Conservation (phyloP, 2,329 filamentous ascomycete species). For the Cladosporium sp. region DNA sequence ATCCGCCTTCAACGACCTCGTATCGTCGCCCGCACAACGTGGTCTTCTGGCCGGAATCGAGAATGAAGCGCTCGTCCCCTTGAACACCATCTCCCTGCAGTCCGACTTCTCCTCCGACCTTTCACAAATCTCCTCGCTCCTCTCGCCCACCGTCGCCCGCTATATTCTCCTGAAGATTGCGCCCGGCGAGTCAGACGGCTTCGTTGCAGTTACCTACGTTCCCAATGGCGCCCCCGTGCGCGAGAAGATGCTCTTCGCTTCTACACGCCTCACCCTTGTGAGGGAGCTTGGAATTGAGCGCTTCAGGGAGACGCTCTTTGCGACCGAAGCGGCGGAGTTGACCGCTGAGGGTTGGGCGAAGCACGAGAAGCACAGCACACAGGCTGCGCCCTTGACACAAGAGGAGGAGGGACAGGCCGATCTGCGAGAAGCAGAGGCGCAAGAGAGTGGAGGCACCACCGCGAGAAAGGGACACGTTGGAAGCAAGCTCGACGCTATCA, state of each 20-base stretch:
- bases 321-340: conserved; percentile 68
- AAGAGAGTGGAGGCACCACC: conserved; percentile 70
- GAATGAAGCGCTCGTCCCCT: conserved; percentile 66
- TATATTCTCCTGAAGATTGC: conserved; percentile 75
- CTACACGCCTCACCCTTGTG: conserved; percentile 71
- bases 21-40: conserved; percentile 62
- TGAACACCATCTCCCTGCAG: conserved; percentile 55
- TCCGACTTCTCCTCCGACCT: conserved; percentile 65
- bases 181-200: conserved; percentile 47
- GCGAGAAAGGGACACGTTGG: conserved; percentile 53
- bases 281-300: conserved; percentile 76
- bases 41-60: conserved; percentile 71
- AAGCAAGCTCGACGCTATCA: conserved; percentile 49
- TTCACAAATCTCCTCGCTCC: conserved; percentile 59
- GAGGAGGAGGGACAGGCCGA: conserved; percentile 72
- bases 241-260: conserved; percentile 84
- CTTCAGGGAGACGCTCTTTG: conserved; percentile 75
- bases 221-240: conserved; percentile 76
- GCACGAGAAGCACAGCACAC: conserved; percentile 66
- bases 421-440: conserved; percentile 73
- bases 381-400: conserved; percentile 70
- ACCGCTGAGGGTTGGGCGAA: conserved; percentile 68
- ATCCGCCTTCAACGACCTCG: conserved; percentile 69
- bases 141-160: conserved; percentile 66
- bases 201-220: conserved; percentile 75